Base-by-base conservation (phyloP, 2,329 filamentous ascomycete genomes). In the Pseudopyrenochaeta lycopersici region DNA sequence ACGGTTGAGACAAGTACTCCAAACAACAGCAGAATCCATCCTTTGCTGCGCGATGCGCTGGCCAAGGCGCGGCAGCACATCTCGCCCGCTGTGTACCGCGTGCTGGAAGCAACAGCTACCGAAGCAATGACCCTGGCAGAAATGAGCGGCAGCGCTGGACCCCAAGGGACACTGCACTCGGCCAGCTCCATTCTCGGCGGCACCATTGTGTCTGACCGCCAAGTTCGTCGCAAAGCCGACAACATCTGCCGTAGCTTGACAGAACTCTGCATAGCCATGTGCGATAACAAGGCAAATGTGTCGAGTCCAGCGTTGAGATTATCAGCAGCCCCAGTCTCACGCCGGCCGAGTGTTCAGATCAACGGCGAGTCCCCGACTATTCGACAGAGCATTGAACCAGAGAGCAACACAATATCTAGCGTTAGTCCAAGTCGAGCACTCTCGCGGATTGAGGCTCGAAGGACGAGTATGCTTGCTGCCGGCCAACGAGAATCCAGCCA, bases 221-320 rank as follows among this genome's bases (percentile, higher is more conserved):
- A 96, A 71, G 82, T 97, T 14, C 87, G 92, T 43, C 87, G 94
- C 58, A 97, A 97, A 76, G 91, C 92, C 23, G 94, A 99, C 71
- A 92, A 90, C 69, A 87, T 99, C 71, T 98, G 95, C 73, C 89
- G 94, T 48, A 95, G 90, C 68, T 79, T 99, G 61, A 98, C 94
- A 0, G 95, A 99, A 75, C 82, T 99, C 6, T 97, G 92, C 71
- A 85, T 99, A 50, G 90, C 92, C 1, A 80, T 99, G 12, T 80
- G 77, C 59, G 79, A 81, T 21, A 67, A 54, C 27, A 75, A 75
- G 45, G 46, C 63, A 29, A 63, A 48, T 41, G 44, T 71, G 11
- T 49, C 64, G 38, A 74, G 73, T 41, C 71, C 73, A 7, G 72
- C 70, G 2, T 47, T 73, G 23, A 55, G 72, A 49, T 58, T 62